phyloP scores from a whole-genome alignment of 73 alveolate genomes.

The Diophrys appendiculata region DNA sequence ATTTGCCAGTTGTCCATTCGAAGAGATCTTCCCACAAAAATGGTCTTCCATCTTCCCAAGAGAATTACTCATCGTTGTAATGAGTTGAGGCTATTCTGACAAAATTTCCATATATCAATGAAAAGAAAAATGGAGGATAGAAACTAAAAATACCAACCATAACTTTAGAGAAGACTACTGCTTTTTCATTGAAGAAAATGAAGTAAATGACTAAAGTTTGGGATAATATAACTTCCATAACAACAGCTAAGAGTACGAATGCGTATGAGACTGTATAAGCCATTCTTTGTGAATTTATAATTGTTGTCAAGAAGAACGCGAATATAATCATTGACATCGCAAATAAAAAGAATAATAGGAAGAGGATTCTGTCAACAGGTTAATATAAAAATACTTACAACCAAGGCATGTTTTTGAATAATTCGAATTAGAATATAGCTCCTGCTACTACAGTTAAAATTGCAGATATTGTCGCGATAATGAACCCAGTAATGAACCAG shows the following conservation, averaged over 20 bases:
- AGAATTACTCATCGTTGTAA: slow-evolving; percentile 2
- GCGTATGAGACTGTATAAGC: slow-evolving; percentile 54
- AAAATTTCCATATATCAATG: slow-evolving; percentile 28
- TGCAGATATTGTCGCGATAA: background rate
- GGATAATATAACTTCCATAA: slow-evolving; percentile 33
- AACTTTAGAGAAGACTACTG: slow-evolving; percentile 11
- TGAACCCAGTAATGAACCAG: slow-evolving; percentile 24
- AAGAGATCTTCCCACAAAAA: slow-evolving; percentile 29
- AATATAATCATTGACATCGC: slow-evolving; percentile 25
- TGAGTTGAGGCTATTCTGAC: slow-evolving; percentile 32
- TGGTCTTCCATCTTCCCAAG: slow-evolving; percentile 32
- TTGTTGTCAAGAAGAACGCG: slow-evolving; percentile 43
- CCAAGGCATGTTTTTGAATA: slow-evolving; percentile 30
- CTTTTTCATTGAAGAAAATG: slow-evolving; percentile 39
- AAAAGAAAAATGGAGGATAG: slow-evolving; percentile 46
- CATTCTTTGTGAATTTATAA: slow-evolving; percentile 13
- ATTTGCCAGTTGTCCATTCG: background rate
- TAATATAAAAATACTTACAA: background rate
- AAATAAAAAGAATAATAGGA: slow-evolving; percentile 32
- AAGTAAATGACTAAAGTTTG: slow-evolving; percentile 27
- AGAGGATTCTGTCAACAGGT: slow-evolving; percentile 20
- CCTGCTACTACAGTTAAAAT: slow-evolving; percentile 18
- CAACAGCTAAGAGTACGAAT: slow-evolving; percentile 25
- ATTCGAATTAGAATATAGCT: slow-evolving; percentile 10
- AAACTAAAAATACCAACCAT: slow-evolving; percentile 11